Evolutionary conservation across 2,329 filamentous ascomycete species (phyloP).

Genomic region (Hypocreales sp.): DNA sequence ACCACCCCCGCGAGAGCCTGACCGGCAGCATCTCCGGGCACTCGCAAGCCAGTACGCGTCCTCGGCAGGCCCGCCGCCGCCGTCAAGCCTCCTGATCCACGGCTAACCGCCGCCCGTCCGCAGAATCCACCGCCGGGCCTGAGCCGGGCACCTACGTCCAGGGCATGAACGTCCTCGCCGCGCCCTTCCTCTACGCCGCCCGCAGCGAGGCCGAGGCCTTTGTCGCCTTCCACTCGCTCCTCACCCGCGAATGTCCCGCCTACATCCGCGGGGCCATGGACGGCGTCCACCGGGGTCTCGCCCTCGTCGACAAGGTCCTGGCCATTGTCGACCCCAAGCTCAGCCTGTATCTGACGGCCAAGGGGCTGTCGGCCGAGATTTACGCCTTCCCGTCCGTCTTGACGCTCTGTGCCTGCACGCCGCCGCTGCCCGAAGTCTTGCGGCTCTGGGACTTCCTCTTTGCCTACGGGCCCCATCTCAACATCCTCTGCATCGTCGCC

Average conservation of each 20-base stretch:
- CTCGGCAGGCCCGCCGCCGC: too few relatives aligned
- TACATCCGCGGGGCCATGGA: constrained; percentile 97
- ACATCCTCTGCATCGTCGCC: constrained; percentile 91
- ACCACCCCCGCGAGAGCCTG: constrained; percentile 16
- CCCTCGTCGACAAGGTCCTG: constrained; percentile 81
- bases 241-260: constrained; percentile 77
- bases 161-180: constrained; percentile 96
- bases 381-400: constrained; percentile 94
- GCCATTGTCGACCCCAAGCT: constrained; percentile 84
- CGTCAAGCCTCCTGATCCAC: too few relatives aligned
- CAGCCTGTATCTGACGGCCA: constrained; percentile 66
- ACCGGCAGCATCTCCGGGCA: constrained; percentile 18
- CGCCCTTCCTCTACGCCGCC: constrained; percentile 88
- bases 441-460: constrained; percentile 95
- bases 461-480: constrained; percentile 86
- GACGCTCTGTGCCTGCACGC: constrained; percentile 90
- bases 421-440: constrained; percentile 82
- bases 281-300: constrained; percentile 82
- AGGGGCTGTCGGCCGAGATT: constrained; percentile 81
- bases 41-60: constrained; percentile 23
- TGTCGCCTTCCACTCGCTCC: constrained; percentile 72
- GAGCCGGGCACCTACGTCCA: constrained; percentile 87
- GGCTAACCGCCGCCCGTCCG: constrained; percentile 9
- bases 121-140: constrained; percentile 37
- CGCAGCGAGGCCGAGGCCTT: constrained; percentile 93